Base-by-base conservation (phyloP, 495 filamentous ascomycete genomes). In the Tuber aestivum region DNA sequence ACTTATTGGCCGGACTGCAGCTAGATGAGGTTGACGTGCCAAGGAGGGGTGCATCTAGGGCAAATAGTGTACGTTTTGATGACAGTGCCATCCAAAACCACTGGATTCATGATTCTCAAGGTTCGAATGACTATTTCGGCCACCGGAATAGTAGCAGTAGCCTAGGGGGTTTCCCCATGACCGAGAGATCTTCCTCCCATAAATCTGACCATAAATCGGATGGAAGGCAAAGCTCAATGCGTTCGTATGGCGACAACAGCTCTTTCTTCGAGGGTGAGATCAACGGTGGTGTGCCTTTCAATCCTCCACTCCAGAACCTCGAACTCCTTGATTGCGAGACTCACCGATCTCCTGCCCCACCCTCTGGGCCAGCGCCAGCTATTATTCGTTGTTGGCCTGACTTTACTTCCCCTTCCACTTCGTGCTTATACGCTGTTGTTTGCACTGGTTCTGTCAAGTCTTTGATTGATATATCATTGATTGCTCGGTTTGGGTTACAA, bases 11-110 rank as follows among this genome's bases (percentile, higher is more conserved):
- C 65, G 90, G 90, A 41, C 87, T 97, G 72, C 93, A 93, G 23
- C 86, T 98, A 12, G 93, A 97, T 73, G 86, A 91, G 8, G 95
- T 97, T 75, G 93, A 98, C 65, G 94, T 97, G 83, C 96, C 95
- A 5, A 88, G 96, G 75, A 89, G 96, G 74, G 95, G 95, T 9
- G 91, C 94, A 42, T 99, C 96, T 41, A 88, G 95, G 78, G 95
- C 95, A 35, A 98, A 98, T 81, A 98, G 96, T 84, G 95, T 99
- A 77, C 92, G 95, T n/a, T 99, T 99, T 81, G 95, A 99, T 82
- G 94, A 97, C 83, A 97, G 93, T 82, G 95, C 96, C 3, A 89
- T 97, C 75, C 94, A 97, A 78, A 92, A 93, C 70, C 92, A 92
- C 81, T 97, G 94, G 87, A 91, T 91, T 48, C 93, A 95, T 76